Percentiles rank a stretch among this genome's conserved stretches.
phyloP scores from a whole-genome alignment of 768 basidiomycete species.

The Lyophyllum semitale region DNA sequence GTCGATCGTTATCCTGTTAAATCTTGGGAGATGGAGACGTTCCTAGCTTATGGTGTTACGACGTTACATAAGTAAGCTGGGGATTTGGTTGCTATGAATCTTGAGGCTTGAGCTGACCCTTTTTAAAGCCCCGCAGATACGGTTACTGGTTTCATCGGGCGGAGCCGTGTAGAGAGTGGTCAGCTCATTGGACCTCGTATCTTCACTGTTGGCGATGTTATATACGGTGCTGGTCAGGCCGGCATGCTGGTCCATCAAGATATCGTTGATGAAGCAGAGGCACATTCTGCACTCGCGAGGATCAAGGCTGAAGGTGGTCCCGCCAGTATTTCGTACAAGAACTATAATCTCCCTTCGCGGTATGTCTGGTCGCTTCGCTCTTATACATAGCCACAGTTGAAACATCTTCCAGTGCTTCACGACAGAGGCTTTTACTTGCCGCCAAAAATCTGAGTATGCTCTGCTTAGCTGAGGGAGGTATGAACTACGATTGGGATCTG shows the following conservation, averaged over 20 bases:
- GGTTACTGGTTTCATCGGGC: constrained; percentile 64
- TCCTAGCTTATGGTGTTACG: constrained; percentile 77
- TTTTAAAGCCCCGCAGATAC: too few relatives aligned
- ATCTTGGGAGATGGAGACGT: constrained; percentile 76
- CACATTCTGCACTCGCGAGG: constrained; percentile 62
- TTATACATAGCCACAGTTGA: not conserved
- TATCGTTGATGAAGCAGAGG: constrained; percentile 62
- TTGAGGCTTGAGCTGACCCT: too few relatives aligned
- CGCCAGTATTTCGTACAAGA: constrained; percentile 75
- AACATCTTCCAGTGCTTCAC: constrained; percentile 48
- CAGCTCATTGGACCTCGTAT: constrained; percentile 71
- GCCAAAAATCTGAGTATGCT: constrained; percentile 67
- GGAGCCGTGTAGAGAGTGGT: constrained; percentile 69
- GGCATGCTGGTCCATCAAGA: constrained; percentile 63
- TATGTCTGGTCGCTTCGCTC: constrained; percentile 24
- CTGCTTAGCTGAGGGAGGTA: constrained; percentile 76
- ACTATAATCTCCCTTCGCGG: constrained; percentile 72
- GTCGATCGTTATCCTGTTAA: constrained; percentile 57
- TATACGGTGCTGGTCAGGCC: constrained; percentile 55
- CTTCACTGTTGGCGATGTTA: constrained; percentile 66
- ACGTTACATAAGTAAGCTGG: constrained; percentile 73
- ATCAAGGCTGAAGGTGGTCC: constrained; percentile 75
- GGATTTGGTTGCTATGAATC: too few relatives aligned
- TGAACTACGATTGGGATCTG: constrained; percentile 80
- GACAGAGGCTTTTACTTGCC: constrained; percentile 63